phyloP scores from a whole-genome alignment of 139 green algal species.

The Gonium pectorale region DNA sequence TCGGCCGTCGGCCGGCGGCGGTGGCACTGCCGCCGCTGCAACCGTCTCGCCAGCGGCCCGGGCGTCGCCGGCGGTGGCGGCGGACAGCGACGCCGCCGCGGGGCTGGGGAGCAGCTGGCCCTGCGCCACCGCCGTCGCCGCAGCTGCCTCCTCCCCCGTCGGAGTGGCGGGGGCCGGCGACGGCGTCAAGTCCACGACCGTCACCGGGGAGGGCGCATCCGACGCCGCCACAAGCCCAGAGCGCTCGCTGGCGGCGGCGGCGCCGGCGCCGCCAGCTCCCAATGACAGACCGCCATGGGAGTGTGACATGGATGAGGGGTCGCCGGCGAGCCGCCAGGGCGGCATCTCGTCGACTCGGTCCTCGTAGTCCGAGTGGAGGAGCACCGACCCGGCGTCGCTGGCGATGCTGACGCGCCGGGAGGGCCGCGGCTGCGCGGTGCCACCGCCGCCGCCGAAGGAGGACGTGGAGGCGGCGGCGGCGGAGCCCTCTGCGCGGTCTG shows the following conservation, averaged over 20 bases:
- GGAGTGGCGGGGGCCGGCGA: no score
- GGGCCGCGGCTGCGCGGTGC: background rate
- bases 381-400: constrained; percentile 1
- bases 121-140: background rate
- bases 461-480: background rate
- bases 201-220: background rate
- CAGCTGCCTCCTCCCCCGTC: no score
- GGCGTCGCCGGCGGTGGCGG: background rate
- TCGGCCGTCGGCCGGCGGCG: background rate
- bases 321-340: no score
- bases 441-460: background rate
- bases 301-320: no score
- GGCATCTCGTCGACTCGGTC: background rate
- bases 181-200: background rate
- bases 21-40: background rate
- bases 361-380: background rate
- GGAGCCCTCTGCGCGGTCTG: background rate
- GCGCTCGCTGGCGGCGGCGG: background rate
- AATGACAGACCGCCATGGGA: no score
- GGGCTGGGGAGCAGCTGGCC: background rate
- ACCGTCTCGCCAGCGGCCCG: background rate
- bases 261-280: background rate
- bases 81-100: background rate
- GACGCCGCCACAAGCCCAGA: background rate
- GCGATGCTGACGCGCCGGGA: background rate